Base-by-base conservation (phyloP, 202 grass and related monocot species). In the Digitaria exilis region DNA sequence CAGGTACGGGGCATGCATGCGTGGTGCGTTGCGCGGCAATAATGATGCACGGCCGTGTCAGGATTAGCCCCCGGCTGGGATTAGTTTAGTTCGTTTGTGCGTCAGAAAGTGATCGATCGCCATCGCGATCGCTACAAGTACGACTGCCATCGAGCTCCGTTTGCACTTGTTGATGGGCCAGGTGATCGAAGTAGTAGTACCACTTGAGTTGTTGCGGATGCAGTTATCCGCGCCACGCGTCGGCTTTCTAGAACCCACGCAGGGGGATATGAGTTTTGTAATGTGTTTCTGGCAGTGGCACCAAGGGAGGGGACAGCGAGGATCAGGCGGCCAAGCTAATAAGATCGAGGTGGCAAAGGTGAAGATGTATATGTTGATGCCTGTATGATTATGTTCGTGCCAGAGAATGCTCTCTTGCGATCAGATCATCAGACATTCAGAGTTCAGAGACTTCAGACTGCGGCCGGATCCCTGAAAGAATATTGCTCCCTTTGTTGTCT, bases 71-170 rank as follows among this genome's bases (percentile, higher is more conserved):
- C n/a, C n/a, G n/a, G 26, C 15, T 54, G 2, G 25, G 21, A 76
- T 71, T 89, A 77, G 44, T 85, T 85, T 85, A 81, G 71, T 82
- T 64, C 21, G 63, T 51, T 81, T 80, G 44, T 80, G 82, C 87
- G 82, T 88, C 76, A 76, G 87, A 84, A 79, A 79, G 80, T 25
- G 62, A 3, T 29, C 35, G 62, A 3, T 29, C 35, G 4, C 39
- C 8, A 43, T 68, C 37, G 19, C 67, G 10, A 32, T 52, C 31
- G 13, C 31, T 13, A 31, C 51, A 61, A 69, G 78, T 62, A 82
- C 51, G 49, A 31, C 19, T 44, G 55, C 44, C 64, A 69, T 71
- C 29, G 25, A 49, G 5, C 1, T 41, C 4, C 14, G 28, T 9
- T 59, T 14, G 56, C 56, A 59, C 22, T 28, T 78, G 18, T 52